Evolutionary conservation across 345 rosid genomes (phyloP), one percentile per base, ranked within the genome.

Genomic region (Mallotus nudiflorus): DNA sequence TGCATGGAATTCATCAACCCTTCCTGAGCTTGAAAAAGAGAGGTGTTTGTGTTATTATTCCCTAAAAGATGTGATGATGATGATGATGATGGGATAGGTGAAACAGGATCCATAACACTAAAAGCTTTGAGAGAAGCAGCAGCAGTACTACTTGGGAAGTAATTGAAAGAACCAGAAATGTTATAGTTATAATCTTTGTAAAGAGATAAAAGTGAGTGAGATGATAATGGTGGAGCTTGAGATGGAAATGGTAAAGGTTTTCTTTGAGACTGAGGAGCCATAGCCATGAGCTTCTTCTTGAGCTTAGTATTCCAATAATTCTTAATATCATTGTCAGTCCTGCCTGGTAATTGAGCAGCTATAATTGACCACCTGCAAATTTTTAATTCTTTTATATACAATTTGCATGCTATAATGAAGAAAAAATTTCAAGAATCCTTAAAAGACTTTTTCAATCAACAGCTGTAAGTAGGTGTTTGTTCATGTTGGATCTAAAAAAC

Each of bases 241-340:
- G 79, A 70, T 49, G 85, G 69, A 59, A 84, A 75, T 69, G 85
- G 70, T 24, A 69, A 72, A 28, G 83, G 80, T 44, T 79, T 84
- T 82, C 81, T 85, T 64, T 82, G 82, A 46, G 75, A 31, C 7
- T 78, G 84, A 69, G 87, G 80, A 51, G 68, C 63, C 72, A 80
- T 71, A 35, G 77, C 85, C 81, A 88, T 77, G 68, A 89, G 84
- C 77, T 87, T 93, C 83, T 91, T 93, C 90, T 89, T 93, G 54
- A 93, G 95, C 85, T 93, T 93, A 39, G 97, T 93, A 84, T 91
- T 93, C 98, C 97, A 93, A 75, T 91, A 85, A 80, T 93, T 93
- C 77, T 93, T 93, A 53, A 93, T 89, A 80, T 93, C 98, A 66
- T 93, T 93, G 62, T 93, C 98, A 13, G 98, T 93, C 77, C 98